Percentiles rank a stretch among this genome's conserved stretches.
Conservation (phyloP, 1,139 yeast species). For the Suhomyces coccinellae region DNA sequence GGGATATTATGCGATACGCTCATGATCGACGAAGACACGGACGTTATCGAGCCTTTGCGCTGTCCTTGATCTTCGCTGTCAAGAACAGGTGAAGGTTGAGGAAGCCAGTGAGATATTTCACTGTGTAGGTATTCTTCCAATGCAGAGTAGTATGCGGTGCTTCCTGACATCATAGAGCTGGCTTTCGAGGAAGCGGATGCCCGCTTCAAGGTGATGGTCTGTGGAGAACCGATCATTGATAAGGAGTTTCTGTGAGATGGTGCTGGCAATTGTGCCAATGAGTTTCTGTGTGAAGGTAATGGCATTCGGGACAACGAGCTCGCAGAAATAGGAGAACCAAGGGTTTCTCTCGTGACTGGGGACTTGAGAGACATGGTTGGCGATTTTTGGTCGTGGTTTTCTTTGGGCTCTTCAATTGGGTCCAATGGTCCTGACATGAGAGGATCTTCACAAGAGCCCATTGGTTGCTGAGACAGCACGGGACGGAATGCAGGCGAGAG, state of each 20-base stretch:
- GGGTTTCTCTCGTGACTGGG: not conserved
- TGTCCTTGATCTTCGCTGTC: not conserved
- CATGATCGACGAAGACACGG: constrained; percentile 25
- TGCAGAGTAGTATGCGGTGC: constrained; percentile 19
- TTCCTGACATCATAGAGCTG: constrained; percentile 11
- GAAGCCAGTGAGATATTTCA: not conserved
- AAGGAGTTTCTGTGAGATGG: constrained; percentile 3
- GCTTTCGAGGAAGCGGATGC: constrained; percentile 1
- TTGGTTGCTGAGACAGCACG: no score
- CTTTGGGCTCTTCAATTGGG: no score
- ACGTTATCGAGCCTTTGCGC: constrained; percentile 20
- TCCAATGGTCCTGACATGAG: no score
- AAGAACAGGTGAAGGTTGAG: not conserved
- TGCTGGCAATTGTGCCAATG: not conserved
- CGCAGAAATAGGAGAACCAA: not conserved
- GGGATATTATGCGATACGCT: constrained; percentile 17
- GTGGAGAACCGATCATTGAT: constrained; percentile 6
- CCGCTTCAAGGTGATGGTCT: not conserved
- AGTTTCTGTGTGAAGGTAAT: no score
- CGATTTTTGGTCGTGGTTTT: no score
- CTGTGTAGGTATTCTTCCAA: constrained; percentile 8
- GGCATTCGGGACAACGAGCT: no score
- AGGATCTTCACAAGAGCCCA: no score
- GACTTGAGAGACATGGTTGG: not conserved
- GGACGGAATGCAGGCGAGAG: constrained; percentile 20